Conservation (phyloP, 306 rosid species). For the Cicer chorassanicum region DNA sequence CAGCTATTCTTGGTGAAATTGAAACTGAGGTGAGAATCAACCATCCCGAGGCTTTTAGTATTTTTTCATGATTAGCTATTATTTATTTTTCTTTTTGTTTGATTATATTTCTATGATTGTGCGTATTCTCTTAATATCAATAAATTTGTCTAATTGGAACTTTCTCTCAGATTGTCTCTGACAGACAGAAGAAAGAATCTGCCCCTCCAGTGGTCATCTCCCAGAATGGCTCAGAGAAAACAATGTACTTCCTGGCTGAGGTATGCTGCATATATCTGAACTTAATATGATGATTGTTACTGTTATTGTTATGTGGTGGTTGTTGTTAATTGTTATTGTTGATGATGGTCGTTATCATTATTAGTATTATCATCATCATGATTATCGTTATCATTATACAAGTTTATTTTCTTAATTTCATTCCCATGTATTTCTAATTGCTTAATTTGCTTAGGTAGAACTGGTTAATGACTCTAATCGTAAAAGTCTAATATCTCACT, state of each 20-base stretch:
- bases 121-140: constrained; percentile 21
- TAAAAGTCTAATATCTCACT: constrained; percentile 3
- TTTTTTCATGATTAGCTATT: background rate
- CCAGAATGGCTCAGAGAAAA: constrained; percentile 70
- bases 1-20: constrained; percentile 88
- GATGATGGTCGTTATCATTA: background rate
- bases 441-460: constrained; percentile 8
- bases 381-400: background rate
- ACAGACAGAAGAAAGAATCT: constrained; percentile 95
- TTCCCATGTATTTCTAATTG: constrained; percentile 14
- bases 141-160: constrained; percentile 43
- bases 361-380: too few relatives aligned
- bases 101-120: constrained; percentile 37
- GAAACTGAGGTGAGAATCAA: constrained; percentile 88
- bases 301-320: background rate
- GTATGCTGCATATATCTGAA: constrained; percentile 57
- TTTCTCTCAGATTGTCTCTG: constrained; percentile 84
- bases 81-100: constrained; percentile 17
- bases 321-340: background rate
- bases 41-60: constrained; percentile 20
- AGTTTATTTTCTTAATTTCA: background rate
- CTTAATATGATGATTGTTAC: constrained; percentile 1
- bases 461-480: constrained; percentile 21
- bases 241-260: constrained; percentile 91
- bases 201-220: constrained; percentile 80